Evolutionary conservation across 1,284 basidiomycete genomes (phyloP).

Genomic region (Cryptococcus sp.): DNA sequence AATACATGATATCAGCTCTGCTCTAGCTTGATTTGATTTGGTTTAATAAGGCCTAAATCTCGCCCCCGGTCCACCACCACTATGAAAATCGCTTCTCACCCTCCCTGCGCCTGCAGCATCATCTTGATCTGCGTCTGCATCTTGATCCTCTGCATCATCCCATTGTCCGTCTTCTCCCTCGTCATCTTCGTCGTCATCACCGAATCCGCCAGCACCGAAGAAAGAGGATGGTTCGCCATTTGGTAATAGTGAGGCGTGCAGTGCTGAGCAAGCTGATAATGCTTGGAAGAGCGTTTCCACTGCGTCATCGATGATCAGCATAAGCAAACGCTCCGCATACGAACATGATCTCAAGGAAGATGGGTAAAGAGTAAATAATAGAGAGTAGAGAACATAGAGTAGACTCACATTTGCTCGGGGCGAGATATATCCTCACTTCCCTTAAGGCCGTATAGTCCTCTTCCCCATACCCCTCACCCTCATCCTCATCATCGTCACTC

Average conservation of each 20-base stretch:
- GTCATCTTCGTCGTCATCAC: conserved; percentile 55
- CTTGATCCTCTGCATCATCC: conserved; percentile 52
- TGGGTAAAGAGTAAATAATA: background rate
- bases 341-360: background rate
- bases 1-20: background rate
- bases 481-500: conserved; percentile 20
- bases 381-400: conserved; percentile 6
- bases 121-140: conserved; percentile 61
- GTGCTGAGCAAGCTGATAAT: conserved; percentile 81
- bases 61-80: conserved; percentile 59
- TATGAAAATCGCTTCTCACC: conserved; percentile 89
- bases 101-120: conserved; percentile 81
- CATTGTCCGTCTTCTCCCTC: conserved; percentile 25
- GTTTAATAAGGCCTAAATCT: conserved; percentile 83
- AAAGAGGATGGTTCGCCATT: conserved; percentile 55
- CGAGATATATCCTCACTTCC: conserved; percentile 73
- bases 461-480: conserved; percentile 59
- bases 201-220: conserved; percentile 53
- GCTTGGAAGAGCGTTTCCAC: conserved; percentile 87
- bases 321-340: background rate
- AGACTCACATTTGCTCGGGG: conserved; percentile 64
- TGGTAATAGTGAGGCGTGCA: conserved; percentile 71
- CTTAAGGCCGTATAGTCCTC: conserved; percentile 64
- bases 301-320: conserved; percentile 39
- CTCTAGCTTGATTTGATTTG: background rate